Conservation (phyloP, 257 asterid species). For the Henckelia pumila region DNA sequence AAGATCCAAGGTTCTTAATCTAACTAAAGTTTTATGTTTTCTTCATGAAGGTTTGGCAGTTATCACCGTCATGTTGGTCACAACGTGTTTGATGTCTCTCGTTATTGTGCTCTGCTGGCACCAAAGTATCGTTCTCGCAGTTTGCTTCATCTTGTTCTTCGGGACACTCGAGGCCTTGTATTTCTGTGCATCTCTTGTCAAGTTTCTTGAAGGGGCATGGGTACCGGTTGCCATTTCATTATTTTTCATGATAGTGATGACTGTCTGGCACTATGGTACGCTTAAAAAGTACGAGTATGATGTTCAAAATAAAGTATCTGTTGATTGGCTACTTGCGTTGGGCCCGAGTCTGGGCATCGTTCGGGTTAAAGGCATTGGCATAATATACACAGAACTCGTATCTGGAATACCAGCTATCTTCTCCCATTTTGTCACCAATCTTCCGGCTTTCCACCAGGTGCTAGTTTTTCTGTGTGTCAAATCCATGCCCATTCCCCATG, state of each 20-base stretch:
- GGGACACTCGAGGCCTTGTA: constrained; percentile 71
- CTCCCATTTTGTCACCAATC: constrained; percentile 88
- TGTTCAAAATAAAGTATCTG: constrained; percentile 83
- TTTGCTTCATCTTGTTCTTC: constrained; percentile 66
- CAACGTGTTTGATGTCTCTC: constrained; percentile 93
- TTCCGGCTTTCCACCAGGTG: constrained; percentile 93
- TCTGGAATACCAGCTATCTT: constrained; percentile 91
- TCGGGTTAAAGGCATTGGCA: constrained; percentile 84
- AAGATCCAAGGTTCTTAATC: no score
- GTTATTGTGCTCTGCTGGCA: constrained; percentile 91
- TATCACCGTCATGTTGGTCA: constrained; percentile 92
- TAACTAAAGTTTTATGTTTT: constrained; percentile 10
- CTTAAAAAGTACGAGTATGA: constrained; percentile 78
- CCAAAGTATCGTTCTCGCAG: constrained; percentile 49
- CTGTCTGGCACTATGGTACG: constrained; percentile 86
- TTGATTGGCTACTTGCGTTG: constrained; percentile 79
- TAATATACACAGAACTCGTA: constrained; percentile 86
- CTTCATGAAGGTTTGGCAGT: constrained; percentile 73
- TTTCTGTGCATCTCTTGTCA: constrained; percentile 78
- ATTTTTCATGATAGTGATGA: constrained; percentile 69
- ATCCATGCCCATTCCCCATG: constrained; percentile 81
- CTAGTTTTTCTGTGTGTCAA: constrained; percentile 83
- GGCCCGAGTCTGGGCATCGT: constrained; percentile 88
- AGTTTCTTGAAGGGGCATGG: constrained; percentile 94
- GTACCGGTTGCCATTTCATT: constrained; percentile 70